phyloP scores from a whole-genome alignment of 192 early-diverging fungal species.

The Entomortierella lignicola region DNA sequence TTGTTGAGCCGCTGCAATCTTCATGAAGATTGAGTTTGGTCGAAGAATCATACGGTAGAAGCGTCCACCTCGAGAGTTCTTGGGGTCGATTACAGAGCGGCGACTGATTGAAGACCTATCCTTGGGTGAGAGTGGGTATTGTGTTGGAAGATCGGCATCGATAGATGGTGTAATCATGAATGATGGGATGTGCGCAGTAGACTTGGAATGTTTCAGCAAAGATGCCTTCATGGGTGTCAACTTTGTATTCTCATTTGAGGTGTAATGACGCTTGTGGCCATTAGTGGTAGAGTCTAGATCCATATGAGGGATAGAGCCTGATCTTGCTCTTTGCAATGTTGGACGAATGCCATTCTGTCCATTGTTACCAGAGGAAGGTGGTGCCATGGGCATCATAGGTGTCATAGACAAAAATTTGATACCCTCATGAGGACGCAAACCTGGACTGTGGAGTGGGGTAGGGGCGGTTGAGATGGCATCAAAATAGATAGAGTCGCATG shows the following conservation, averaged over 20 bases:
- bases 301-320: slow-evolving; percentile 42
- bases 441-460: slow-evolving; percentile 42
- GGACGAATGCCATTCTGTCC: slow-evolving; percentile 12
- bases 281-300: slow-evolving; percentile 21
- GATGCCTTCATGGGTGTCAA: slow-evolving; percentile 31
- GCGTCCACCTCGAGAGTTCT: slow-evolving; percentile 10
- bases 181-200: slow-evolving; percentile 41
- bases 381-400: slow-evolving; percentile 50
- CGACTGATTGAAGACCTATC: slow-evolving; percentile 32
- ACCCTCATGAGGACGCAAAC: slow-evolving; percentile 49
- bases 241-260: slow-evolving; percentile 1
- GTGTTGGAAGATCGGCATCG: slow-evolving; percentile 37
- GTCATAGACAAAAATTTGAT: slow-evolving; percentile 51
- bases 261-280: neutral
- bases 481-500: slow-evolving; percentile 52
- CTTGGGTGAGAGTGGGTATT: slow-evolving; percentile 43
- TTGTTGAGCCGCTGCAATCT: slow-evolving; percentile 21
- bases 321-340: slow-evolving; percentile 21
- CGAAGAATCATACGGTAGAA: slow-evolving; percentile 47
- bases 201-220: slow-evolving; percentile 40
- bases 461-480: slow-evolving; percentile 42
- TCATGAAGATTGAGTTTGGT: slow-evolving; percentile 51
- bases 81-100: slow-evolving; percentile 10
- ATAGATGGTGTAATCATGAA: slow-evolving; percentile 53
- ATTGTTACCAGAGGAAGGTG: slow-evolving; percentile 30